Conservation (phyloP, 2,329 filamentous ascomycete species). For the Pseudocercospora eumusae region DNA sequence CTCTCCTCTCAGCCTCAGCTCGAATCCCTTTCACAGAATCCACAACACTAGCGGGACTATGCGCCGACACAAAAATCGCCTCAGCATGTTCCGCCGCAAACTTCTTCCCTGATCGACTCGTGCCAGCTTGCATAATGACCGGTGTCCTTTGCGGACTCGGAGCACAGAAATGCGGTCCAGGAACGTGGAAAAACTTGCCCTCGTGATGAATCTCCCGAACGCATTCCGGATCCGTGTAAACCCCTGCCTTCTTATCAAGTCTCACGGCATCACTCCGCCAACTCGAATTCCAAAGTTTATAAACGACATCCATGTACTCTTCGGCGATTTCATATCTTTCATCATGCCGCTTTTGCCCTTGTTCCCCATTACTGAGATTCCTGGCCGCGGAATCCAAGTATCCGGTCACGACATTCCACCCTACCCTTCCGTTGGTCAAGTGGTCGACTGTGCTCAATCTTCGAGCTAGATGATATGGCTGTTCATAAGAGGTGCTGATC, state of each 20-base stretch:
- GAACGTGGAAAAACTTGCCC: slow-evolving; percentile 64
- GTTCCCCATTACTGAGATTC: slow-evolving; percentile 57
- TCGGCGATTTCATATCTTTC: slow-evolving; percentile 65
- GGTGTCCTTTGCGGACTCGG: slow-evolving; percentile 69
- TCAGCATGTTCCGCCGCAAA: slow-evolving; percentile 72
- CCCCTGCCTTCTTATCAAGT: slow-evolving; percentile 57
- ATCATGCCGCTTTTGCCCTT: slow-evolving; percentile 63
- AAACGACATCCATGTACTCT: slow-evolving; percentile 63
- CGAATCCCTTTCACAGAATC: slow-evolving; percentile 66
- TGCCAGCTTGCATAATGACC: slow-evolving; percentile 69
- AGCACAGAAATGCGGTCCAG: slow-evolving; percentile 66
- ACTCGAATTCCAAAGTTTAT: slow-evolving; percentile 66
- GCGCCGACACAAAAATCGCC: slow-evolving; percentile 68
- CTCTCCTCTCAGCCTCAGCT: slow-evolving; percentile 54
- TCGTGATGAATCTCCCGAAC: slow-evolving; percentile 67
- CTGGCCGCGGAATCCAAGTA: slow-evolving; percentile 67
- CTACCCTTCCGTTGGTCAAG: slow-evolving; percentile 53
- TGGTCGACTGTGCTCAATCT: slow-evolving; percentile 68
- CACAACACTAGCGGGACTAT: slow-evolving; percentile 62
- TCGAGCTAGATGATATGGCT: slow-evolving; percentile 66
- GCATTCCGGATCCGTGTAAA: slow-evolving; percentile 61
- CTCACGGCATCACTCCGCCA: slow-evolving; percentile 68
- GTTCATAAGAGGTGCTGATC: slow-evolving; percentile 67
- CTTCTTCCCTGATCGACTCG: slow-evolving; percentile 63
- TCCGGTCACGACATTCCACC: slow-evolving; percentile 62